phyloP scores from a whole-genome alignment of 768 basidiomycete genomes.

The Termitomyces sp. region DNA sequence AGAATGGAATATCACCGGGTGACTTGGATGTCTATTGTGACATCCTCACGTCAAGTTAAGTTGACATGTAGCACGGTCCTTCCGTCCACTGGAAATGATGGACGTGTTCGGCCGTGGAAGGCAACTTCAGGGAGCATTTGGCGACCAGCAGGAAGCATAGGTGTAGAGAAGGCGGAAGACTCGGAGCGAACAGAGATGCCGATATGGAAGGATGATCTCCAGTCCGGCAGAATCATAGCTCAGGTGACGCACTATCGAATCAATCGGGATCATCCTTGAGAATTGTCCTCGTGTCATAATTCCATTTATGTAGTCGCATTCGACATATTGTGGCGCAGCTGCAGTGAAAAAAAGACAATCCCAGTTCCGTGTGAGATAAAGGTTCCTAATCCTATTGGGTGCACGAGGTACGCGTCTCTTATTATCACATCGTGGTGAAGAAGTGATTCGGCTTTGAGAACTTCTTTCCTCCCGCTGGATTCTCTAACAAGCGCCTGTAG shows the following conservation, averaged over 20 bases:
- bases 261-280: too few relatives aligned
- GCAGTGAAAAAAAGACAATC: too few relatives aligned
- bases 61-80: slow-evolving; percentile 61
- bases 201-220: too few relatives aligned
- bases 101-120: slow-evolving; percentile 82
- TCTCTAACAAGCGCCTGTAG: too few relatives aligned
- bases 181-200: slow-evolving; percentile 19
- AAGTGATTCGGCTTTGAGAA: too few relatives aligned
- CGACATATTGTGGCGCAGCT: neutral
- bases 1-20: slow-evolving; percentile 94
- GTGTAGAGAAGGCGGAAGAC: slow-evolving; percentile 66
- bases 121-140: slow-evolving; percentile 80
- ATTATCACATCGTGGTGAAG: too few relatives aligned
- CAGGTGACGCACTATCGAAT: too few relatives aligned
- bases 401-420: too few relatives aligned
- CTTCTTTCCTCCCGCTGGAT: too few relatives aligned
- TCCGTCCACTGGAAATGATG: slow-evolving; percentile 80
- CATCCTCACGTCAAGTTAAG: neutral
- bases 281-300: neutral
- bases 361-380: too few relatives aligned
- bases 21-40: slow-evolving; percentile 12
- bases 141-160: slow-evolving; percentile 77
- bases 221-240: too few relatives aligned
- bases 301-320: neutral
- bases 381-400: too few relatives aligned